phyloP scores from a whole-genome alignment of 192 early-diverging fungal species.

The Chytriomyces sp. region DNA sequence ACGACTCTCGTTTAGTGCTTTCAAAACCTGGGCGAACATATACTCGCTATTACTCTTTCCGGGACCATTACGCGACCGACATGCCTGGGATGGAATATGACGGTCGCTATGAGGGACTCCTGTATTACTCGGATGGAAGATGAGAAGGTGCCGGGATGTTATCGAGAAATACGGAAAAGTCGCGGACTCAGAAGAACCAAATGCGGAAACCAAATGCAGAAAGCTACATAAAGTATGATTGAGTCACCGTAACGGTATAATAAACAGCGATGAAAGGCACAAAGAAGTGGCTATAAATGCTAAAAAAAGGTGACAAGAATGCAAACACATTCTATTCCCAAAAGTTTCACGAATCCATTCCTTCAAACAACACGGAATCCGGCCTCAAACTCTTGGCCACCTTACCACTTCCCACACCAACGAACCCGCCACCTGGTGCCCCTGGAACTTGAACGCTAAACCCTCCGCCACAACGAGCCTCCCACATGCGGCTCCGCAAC shows the following conservation, averaged over 20 bases:
- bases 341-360: too few species aligned
- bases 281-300: too few species aligned
- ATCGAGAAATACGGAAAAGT: constrained; percentile 66
- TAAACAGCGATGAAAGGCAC: background rate
- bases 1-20: constrained; percentile 90
- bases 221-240: constrained; percentile 47
- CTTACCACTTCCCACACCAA: background rate
- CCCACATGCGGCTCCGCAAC: constrained; percentile 90
- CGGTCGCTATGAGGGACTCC: constrained; percentile 83
- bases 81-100: constrained; percentile 8
- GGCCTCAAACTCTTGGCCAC: constrained; percentile 1
- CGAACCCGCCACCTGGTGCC: background rate
- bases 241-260: background rate
- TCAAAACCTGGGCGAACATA: constrained; percentile 71
- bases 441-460: background rate
- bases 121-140: constrained; percentile 91
- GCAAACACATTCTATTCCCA: too few species aligned
- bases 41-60: constrained; percentile 88
- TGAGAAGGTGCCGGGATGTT: constrained; percentile 78
- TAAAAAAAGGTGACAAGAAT: too few species aligned
- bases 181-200: constrained; percentile 56
- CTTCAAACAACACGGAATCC: constrained; percentile 22
- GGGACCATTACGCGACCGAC: constrained; percentile 69
- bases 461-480: constrained; percentile 55
- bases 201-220: constrained; percentile 38